Evolutionary conservation across 2,329 filamentous ascomycete species (phyloP), one percentile per base, ranked within the genome.

Genomic region (Nemania diffusa): DNA sequence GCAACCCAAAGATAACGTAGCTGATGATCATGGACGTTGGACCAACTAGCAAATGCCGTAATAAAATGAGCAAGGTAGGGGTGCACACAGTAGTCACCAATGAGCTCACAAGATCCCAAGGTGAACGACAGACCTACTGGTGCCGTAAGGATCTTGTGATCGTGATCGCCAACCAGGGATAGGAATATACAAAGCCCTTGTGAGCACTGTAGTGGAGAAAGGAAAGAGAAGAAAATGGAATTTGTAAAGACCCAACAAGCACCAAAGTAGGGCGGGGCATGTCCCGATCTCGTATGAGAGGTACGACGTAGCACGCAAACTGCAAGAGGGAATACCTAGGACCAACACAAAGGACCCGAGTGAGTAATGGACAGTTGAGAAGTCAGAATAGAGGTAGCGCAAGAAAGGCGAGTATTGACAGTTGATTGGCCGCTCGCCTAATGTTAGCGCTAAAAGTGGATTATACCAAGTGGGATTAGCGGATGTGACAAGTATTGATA

Each of bases 391-490:
- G 40, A 62, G 63, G 58, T 40, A 55, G 22, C 27, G 65, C 65
- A 62, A 56, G 53, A 48, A 58, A 32, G 51, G 59, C 53, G n/a
- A 55, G 51, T 1, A 46, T 8, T 20, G 68, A 61, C 62, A 62
- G 56, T 51, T 74, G 73, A 74, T 74, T 75, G 67, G 73, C 69
- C 57, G 70, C 37, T 69, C 29, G 48, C 37, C 50, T 62, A 71
- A 64, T 60, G 70, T 72, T 74, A 71, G 74, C 74, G 73, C 72
- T 69, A 72, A 64, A 69, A 67, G 69, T 71, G 71, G 74, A 69
- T 70, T 59, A 67, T 71, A 60, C 72, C 70, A 68, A 46, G 20
- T 68, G 65, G 71, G 71, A 57, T 69, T 77, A 77, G 75, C 71
- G 69, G 58, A 73, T 76, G 74, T 76, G 74, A 76, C 71, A 71